These are phyloP conservation scores for Candida lessepsii DNA, from an alignment of 805 yeast genomes.

Conservation along the genomic window DNA sequence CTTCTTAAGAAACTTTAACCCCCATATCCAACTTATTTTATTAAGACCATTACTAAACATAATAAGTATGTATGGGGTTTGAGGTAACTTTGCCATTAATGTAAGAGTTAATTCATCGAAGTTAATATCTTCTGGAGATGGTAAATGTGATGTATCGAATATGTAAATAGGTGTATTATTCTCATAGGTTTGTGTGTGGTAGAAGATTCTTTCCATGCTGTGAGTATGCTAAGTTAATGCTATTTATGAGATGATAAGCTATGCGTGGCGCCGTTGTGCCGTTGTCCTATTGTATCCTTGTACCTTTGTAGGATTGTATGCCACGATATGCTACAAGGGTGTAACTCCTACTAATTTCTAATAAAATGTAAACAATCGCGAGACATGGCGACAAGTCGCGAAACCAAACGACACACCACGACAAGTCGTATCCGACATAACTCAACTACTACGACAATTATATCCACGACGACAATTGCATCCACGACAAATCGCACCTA, in stretches of 20 bases:
- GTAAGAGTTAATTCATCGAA: conserved; percentile 56
- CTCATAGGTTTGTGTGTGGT: conserved; percentile 9
- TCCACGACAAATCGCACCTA: background rate
- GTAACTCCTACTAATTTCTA: background rate
- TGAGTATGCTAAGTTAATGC: too few species aligned
- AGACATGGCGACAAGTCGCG: too few species aligned
- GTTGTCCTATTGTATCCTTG: background rate
- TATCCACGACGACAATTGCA: background rate
- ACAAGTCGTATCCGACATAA: too few species aligned
- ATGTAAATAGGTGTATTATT: conserved; percentile 64
- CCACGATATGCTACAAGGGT: background rate
- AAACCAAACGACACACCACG: too few species aligned
- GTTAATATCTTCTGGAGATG: conserved; percentile 48
- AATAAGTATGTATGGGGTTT: conserved; percentile 60
- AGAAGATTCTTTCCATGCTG: conserved; percentile 16
- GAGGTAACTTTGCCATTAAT: conserved; percentile 58
- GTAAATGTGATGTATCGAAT: conserved; percentile 80
- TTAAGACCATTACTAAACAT: conserved; percentile 82
- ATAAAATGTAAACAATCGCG: background rate
- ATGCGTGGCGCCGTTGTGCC: background rate
- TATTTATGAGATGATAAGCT: background rate
- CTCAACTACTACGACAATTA: too few species aligned
- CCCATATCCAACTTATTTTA: conserved; percentile 68
- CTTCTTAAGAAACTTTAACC: conserved; percentile 50
- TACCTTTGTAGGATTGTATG: background rate